Percentiles rank a stretch among this genome's conserved stretches.
Evolutionary conservation across 371 early-diverging fungal genomes (phyloP).

Genomic region (Smittium culicis): DNA sequence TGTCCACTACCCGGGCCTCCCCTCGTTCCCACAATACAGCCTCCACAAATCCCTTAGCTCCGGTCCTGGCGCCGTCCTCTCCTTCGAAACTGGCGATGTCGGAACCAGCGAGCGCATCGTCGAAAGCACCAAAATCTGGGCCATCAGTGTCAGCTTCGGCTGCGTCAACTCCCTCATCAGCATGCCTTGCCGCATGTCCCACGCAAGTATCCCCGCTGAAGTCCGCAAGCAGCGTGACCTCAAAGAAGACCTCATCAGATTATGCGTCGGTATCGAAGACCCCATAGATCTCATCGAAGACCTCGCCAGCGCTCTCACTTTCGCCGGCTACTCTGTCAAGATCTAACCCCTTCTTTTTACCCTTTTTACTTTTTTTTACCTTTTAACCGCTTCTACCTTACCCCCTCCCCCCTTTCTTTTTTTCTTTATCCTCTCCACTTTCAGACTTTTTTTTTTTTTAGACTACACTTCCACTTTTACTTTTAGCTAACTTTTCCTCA

Average conservation of each 20-base stretch:
- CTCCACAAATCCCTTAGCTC: constrained; percentile 58
- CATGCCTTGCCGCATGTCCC: constrained; percentile 96
- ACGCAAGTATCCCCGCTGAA: constrained; percentile 86
- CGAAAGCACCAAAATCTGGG: constrained; percentile 69
- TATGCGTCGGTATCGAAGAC: constrained; percentile 97
- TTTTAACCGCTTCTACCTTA: no score
- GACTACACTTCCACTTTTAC: no score
- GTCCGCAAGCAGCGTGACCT: constrained; percentile 69
- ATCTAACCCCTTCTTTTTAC: not conserved
- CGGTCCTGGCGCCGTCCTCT: constrained; percentile 89
- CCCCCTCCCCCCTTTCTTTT: no score
- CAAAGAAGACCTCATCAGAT: constrained; percentile 86
- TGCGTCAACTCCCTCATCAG: constrained; percentile 93
- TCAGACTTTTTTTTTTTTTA: no score
- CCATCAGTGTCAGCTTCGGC: constrained; percentile 89
- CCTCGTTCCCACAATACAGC: constrained; percentile 74
- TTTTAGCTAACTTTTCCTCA: no score
- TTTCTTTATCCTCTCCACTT: no score
- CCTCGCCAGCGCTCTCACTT: constrained; percentile 53
- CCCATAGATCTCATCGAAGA: constrained; percentile 81
- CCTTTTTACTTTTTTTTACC: not conserved
- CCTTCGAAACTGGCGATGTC: constrained; percentile 81
- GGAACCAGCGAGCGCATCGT: constrained; percentile 69
- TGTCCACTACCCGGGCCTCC: constrained; percentile 79
- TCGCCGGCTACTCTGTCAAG: constrained; percentile 41